These are phyloP conservation scores for Leccinum aurantiacum DNA, from an alignment of 768 basidiomycete genomes.

Conservation along the genomic window DNA sequence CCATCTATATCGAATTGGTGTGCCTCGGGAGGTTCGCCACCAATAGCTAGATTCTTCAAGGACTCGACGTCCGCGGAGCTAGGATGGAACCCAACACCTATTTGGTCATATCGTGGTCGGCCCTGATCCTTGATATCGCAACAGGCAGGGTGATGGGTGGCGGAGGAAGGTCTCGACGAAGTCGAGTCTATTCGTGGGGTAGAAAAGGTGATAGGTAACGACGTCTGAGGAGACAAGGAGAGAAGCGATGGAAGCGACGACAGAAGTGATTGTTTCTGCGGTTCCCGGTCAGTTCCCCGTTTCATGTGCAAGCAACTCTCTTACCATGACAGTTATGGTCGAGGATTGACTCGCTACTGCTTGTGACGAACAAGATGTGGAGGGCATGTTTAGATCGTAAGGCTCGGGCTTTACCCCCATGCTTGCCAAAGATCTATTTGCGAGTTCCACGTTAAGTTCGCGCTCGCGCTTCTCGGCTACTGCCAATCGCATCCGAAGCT, in stretches of 20 bases:
- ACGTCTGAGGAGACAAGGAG: conserved; percentile 59
- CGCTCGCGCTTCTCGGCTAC: conserved; percentile 67
- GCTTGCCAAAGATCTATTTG: conserved; percentile 37
- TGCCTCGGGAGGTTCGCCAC: conserved; percentile 40
- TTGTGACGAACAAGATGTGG: conserved; percentile 42
- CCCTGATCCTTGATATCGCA: conserved; percentile 54
- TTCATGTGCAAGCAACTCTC: conserved; percentile 4
- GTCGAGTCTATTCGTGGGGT: conserved; percentile 44
- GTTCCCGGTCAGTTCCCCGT: conserved; percentile 16
- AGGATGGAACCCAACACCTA: conserved; percentile 46
- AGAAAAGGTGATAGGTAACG: conserved; percentile 56
- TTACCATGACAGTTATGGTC: conserved; percentile 70
- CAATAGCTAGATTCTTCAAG: conserved; percentile 31
- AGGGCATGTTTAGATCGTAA: conserved; percentile 49
- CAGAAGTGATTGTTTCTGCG: conserved; percentile 63
- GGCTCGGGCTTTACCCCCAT: conserved; percentile 57
- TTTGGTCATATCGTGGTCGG: conserved; percentile 44
- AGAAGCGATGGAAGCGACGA: conserved; percentile 76
- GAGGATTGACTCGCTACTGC: conserved; percentile 47
- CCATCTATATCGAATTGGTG: conserved; percentile 54
- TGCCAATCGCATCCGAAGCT: conserved; percentile 62
- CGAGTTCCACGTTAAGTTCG: conserved; percentile 62
- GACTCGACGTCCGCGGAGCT: conserved; percentile 40
- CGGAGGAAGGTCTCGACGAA: conserved; percentile 40
- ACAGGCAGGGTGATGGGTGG: conserved; percentile 40